Evolutionary conservation across 2,329 filamentous ascomycete genomes (phyloP).

Genomic region (Ceratocystis colombiana): DNA sequence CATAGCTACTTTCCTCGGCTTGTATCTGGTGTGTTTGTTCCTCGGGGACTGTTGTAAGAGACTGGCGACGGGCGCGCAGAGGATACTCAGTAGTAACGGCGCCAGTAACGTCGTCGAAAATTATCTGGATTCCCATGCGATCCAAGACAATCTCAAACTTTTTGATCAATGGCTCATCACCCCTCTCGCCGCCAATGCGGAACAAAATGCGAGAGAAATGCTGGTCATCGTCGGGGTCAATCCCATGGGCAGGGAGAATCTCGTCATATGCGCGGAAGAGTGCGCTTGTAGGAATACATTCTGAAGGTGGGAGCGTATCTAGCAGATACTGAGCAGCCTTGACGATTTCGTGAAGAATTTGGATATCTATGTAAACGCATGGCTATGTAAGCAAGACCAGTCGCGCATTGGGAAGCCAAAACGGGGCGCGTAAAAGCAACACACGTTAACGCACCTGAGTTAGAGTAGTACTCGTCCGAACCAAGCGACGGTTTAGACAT

Average conservation of each 20-base stretch:
- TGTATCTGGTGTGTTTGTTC: constrained; percentile 23
- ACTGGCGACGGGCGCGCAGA: constrained; percentile 17
- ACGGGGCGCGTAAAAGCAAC: not conserved
- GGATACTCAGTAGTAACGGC: constrained; percentile 25
- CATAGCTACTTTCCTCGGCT: constrained; percentile 23
- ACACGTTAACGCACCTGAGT: constrained; percentile 42
- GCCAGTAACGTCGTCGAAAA: constrained; percentile 38
- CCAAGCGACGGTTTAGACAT: constrained; percentile 27
- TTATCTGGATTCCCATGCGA: constrained; percentile 61
- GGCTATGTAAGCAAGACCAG: constrained; percentile 26
- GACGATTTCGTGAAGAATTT: constrained; percentile 67
- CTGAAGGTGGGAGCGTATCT: constrained; percentile 46
- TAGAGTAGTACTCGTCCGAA: constrained; percentile 45
- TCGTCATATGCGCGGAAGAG: constrained; percentile 73
- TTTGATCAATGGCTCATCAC: constrained; percentile 49
- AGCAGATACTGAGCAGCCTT: constrained; percentile 57
- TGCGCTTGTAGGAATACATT: constrained; percentile 61
- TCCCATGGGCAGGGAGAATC: constrained; percentile 58
- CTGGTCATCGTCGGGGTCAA: constrained; percentile 63
- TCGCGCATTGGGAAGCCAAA: constrained; percentile 2
- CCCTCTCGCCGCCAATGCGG: constrained; percentile 59
- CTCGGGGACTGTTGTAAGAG: constrained; percentile 24
- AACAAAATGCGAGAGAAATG: constrained; percentile 70
- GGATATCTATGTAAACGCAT: constrained; percentile 51
- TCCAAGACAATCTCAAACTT: constrained; percentile 60